Base-by-base conservation (phyloP, 495 filamentous ascomycete species). In the Pseudoneurospora amorphoporcata region DNA sequence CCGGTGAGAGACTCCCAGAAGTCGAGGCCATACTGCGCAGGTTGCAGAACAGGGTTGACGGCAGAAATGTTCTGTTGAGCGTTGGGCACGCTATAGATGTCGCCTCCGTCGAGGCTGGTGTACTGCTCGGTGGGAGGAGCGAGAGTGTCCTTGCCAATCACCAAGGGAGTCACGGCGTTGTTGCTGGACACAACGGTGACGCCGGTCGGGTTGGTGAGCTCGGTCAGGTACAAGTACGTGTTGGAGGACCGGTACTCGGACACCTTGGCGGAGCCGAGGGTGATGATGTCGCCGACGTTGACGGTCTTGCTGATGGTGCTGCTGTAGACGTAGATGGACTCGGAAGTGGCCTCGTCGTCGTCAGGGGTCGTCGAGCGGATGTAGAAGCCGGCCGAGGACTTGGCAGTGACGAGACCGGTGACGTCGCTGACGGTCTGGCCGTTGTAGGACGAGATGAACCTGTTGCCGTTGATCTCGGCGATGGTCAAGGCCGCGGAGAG, bases 1-100 rank as follows among this genome's bases (percentile, higher is more conserved):
- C 89, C 88, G 70, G 76, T 83, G 69, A 90, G 74, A 69, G 84
- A 86, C 81, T 90, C 85, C 89, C 89, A 91, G 75, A 90, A 91
- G 76, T 90, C 89, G 69, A 91, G 74, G 1, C 88, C 89, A 73
- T 87, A 90, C 69, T 81, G 72, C 5, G 81, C 77, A 4, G 88
- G 88, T 47, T 88, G 41, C 17, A 90, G 78, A 2, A 79, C 79
- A 0, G 87, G 87, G 76, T 90, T 90, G 32, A 77, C 82, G 12
- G 78, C 83, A 0, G 87, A 88, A 71, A 90, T 73, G 76, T 84
- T 80, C 73, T 77, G 81, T 65, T 76, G 80, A 68, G 85, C 87
- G 71, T 87, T 87, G 9, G 89, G 89, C 14, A 89, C 73, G 16
- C 74, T 80, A 68, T 88, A 88, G 23, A 89, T 81, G 68, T 86